phyloP scores from a whole-genome alignment of 371 early-diverging fungal genomes.

The Chytridiales sp. region DNA sequence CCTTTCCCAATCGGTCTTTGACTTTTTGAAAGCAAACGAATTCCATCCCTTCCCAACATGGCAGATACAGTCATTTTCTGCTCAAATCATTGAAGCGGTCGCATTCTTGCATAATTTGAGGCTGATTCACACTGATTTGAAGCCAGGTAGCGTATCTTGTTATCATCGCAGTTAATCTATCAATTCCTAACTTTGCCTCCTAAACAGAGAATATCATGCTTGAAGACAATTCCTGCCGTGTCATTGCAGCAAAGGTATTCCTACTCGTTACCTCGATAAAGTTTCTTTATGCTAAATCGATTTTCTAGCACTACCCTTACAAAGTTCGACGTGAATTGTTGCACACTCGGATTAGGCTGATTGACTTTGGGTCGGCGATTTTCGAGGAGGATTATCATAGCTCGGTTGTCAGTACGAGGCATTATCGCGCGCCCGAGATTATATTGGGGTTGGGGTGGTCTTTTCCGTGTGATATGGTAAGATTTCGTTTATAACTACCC shows the following conservation, averaged over 20 bases:
- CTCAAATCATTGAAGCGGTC: constrained; percentile 72
- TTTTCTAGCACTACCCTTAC: constrained; percentile 33
- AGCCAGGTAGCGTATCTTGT: constrained; percentile 72
- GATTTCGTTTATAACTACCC: constrained; percentile 5
- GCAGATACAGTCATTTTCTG: constrained; percentile 82
- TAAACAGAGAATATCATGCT: constrained; percentile 43
- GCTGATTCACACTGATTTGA: constrained; percentile 91
- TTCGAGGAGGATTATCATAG: constrained; percentile 92
- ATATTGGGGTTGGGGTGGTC: constrained; percentile 92
- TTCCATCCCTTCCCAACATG: constrained; percentile 83
- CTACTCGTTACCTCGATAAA: background rate
- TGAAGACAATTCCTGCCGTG: constrained; percentile 21
- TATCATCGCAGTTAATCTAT: too few species aligned
- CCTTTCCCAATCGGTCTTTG: constrained; percentile 83
- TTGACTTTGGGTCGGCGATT: constrained; percentile 96
- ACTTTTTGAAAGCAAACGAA: constrained; percentile 87
- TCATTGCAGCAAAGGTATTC: constrained; percentile 7
- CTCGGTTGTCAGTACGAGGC: constrained; percentile 85
- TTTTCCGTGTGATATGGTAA: constrained; percentile 87
- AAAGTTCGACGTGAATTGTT: constrained; percentile 51
- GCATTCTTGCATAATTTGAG: constrained; percentile 78
- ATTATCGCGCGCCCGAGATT: constrained; percentile 97
- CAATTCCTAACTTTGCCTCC: background rate
- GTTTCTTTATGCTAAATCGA: background rate
- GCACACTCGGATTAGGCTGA: constrained; percentile 79